These are phyloP conservation scores for Syzygium grande DNA, from an alignment of 345 rosid species.

Conservation along the genomic window DNA sequence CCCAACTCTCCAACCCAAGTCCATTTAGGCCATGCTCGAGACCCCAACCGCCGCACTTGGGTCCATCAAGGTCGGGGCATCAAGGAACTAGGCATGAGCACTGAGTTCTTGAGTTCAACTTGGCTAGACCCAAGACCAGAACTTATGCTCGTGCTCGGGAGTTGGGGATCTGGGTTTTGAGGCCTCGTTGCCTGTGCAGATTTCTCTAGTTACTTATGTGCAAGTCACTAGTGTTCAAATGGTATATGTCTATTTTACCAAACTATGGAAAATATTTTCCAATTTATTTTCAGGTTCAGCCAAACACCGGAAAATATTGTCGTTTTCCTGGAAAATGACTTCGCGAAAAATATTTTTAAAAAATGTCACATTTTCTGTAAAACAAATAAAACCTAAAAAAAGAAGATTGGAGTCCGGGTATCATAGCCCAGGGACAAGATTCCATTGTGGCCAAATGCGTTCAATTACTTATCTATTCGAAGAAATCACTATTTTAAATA, in stretches of 20 bases:
- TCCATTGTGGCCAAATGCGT: neutral
- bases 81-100: neutral
- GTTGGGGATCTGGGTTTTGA: no score
- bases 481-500: neutral
- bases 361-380: neutral
- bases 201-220: neutral
- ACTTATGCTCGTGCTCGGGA: no score
- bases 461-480: neutral
- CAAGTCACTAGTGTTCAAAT: neutral
- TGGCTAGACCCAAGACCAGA: neutral
- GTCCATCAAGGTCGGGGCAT: neutral
- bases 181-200: accelerated
- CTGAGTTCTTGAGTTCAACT: neutral
- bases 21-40: neutral
- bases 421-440: neutral
- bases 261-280: neutral
- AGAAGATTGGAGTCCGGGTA: neutral
- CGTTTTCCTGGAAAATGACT: no score
- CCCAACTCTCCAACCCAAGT: neutral
- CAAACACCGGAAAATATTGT: no score
- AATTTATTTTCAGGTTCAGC: no score
- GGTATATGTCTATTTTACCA: no score
- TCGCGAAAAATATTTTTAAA: neutral
- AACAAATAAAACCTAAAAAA: neutral
- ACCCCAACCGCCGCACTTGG: no score